Evolutionary conservation across 805 yeast genomes (phyloP).

Genomic region (Yarrowia alimentaria): DNA sequence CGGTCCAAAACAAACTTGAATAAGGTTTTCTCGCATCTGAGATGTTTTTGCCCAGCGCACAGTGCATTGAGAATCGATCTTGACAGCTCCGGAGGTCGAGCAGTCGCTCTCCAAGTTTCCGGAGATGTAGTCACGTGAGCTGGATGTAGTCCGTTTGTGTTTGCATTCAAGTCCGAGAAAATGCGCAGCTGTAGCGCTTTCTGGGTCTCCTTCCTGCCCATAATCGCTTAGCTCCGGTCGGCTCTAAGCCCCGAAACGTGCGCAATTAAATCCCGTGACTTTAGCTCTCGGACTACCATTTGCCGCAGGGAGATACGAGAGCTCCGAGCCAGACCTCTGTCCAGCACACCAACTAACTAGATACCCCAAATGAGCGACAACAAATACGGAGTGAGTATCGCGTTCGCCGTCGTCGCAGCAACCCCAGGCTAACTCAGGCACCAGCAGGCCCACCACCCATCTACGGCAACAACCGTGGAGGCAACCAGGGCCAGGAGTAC

Average conservation of each 20-base stretch:
- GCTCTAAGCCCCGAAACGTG: conserved; percentile 11
- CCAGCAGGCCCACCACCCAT: conserved; percentile 26
- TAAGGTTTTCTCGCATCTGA: too few relatives aligned
- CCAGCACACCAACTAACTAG: not conserved
- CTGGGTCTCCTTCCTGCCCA: too few relatives aligned
- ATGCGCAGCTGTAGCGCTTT: too few relatives aligned
- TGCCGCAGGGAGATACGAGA: conserved; percentile 16
- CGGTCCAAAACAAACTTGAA: too few relatives aligned
- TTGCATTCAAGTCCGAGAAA: too few relatives aligned
- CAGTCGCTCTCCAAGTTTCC: too few relatives aligned
- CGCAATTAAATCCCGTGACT: conserved; percentile 4
- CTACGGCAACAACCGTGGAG: conserved; percentile 21
- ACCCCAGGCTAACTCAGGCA: conserved; percentile 7
- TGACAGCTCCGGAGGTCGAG: too few relatives aligned
- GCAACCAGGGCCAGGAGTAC: not conserved
- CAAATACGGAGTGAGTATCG: conserved; percentile 19
- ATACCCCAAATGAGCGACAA: conserved; percentile 16
- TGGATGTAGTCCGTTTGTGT: too few relatives aligned
- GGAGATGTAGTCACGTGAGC: too few relatives aligned
- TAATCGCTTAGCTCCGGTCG: too few relatives aligned
- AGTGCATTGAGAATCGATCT: too few relatives aligned
- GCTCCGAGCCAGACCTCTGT: too few relatives aligned
- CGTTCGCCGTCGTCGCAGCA: not conserved
- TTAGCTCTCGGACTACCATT: conserved; percentile 20
- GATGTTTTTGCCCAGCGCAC: not conserved